Evolutionary conservation across 179 eudicot genomes (phyloP).

Genomic region (Camellia oleifera): DNA sequence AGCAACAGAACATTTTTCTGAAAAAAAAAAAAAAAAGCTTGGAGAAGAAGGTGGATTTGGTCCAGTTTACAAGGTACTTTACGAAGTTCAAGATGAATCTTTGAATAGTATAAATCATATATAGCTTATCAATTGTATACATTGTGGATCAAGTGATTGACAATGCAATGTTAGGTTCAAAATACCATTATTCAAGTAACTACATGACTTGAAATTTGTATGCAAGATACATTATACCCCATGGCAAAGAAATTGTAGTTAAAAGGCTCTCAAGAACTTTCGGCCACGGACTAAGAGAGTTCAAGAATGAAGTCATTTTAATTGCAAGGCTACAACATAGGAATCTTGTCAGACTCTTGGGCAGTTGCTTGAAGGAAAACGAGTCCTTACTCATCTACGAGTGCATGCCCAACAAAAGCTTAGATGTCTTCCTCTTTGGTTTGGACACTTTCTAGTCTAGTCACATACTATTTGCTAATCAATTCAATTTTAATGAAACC

Average conservation of each 20-base stretch:
- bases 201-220: too few species aligned
- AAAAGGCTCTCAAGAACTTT: slow-evolving; percentile 25
- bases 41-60: slow-evolving; percentile 31
- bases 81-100: too few species aligned
- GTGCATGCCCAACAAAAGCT: slow-evolving; percentile 23
- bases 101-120: too few species aligned
- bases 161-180: too few species aligned
- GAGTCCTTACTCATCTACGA: slow-evolving; percentile 32
- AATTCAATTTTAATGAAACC: too few species aligned
- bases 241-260: slow-evolving; percentile 24
- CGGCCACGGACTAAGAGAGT: slow-evolving; percentile 23
- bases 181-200: too few species aligned
- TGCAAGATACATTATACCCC: slow-evolving; percentile 22
- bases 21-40: not conserved
- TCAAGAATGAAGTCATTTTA: slow-evolving; percentile 23
- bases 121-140: too few species aligned
- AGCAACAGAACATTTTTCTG: slow-evolving; percentile 18
- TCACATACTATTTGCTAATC: too few species aligned
- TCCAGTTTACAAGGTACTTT: slow-evolving; percentile 18
- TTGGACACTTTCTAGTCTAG: too few species aligned
- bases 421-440: slow-evolving; percentile 28
- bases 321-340: slow-evolving; percentile 29
- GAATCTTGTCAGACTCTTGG: slow-evolving; percentile 22
- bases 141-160: too few species aligned
- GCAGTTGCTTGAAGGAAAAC: slow-evolving; percentile 20